Base-by-base conservation (phyloP, 2,329 filamentous ascomycete genomes). In the Decorospora gaudefroyi region DNA sequence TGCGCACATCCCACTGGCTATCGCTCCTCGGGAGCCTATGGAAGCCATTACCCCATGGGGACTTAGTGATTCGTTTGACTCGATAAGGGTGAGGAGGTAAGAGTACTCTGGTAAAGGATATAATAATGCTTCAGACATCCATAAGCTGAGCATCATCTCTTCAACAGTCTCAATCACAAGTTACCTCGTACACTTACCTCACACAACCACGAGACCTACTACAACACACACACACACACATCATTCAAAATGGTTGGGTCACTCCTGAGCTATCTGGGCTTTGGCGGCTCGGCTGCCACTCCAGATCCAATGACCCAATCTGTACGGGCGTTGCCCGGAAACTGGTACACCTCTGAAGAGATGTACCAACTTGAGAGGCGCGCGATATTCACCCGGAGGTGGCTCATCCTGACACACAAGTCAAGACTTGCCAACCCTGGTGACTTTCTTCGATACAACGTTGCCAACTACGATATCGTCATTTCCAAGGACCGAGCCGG, bases 321-420 rank as follows among this genome's bases (percentile, higher is more conserved):
- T 34, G 62, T 72, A 16, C 67, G 71, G 12, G 72, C 78, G 13
- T 65, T 75, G 25, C 74, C 74, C 25, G 60, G 61, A 6, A 65
- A 64, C 38, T 72, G 70, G 70, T 71, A 65, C 33, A 72, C 65
- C 15, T 72, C 71, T 19, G 66, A 65, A 9, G 69, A 73, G 17
- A 65, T 74, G 29, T 79, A 75, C 42, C 67, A 74, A 22, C 65
- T 79, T 4, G 77, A 80, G 55, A 68, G 70, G 37, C 72, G 77
- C 21, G 74, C 75, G 1, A 71, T 80, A 18, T 78, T 79, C 58
- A 82, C 79, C 26, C 73, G 74, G 53, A 76, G 77, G 56, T 82
- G 79, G 79, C 72, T 79, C 23, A 74, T 81, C 29, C 75, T 77
- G 17, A 82, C 80, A 39, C 74, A 83, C 72, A 70, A 75, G 53